Base-by-base conservation (phyloP, 179 eudicot species). In the Pouteria campechiana region DNA sequence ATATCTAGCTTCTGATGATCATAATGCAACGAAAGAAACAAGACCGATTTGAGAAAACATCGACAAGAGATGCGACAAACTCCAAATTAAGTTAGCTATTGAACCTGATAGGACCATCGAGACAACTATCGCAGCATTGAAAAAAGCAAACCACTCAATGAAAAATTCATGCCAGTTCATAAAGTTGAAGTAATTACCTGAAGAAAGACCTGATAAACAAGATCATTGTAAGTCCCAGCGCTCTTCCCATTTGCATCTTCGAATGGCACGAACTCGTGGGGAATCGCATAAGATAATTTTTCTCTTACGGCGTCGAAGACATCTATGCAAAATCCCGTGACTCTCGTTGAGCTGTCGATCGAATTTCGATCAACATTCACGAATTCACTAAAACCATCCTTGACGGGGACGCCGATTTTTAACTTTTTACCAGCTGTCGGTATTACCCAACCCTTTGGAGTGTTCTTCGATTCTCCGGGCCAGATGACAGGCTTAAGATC, bases 391-490 rank as follows among this genome's bases (percentile, higher is more conserved):
- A 64, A 76, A 32, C 71, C 81, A 29, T 41, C 35, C 39, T 42
- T 64, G 7, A 59, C 46, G 0, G 84, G 90, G 32, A 80, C 78
- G 31, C 67, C 70, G n/a, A 80, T 32, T 30, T 52, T 56, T 50
- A 76, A 55, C 40, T 45, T 70, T 21, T 60, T 73, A 2, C 63
- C 74, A 46, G 54, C 65, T 22, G 78, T 60, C 17, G 86, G 73
- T 19, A 51, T 46, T 25, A 63, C 83, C 86, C 86, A 78, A 35
- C 86, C 83, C 48, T 53, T 64, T 1, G 90, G 90, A 21, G 49
- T 11, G 20, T 28, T 7, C 6, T 30, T 37, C 8, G 23, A 32
- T 25, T 65, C 70, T 17, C 87, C 87, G 1, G 93, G 84, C 81
- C 81, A 73, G 46, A 48, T 68, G 20, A 73, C 63, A 13, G 72